phyloP scores from a whole-genome alignment of 192 early-diverging fungal species.

The Gamsiella multidivaricata region DNA sequence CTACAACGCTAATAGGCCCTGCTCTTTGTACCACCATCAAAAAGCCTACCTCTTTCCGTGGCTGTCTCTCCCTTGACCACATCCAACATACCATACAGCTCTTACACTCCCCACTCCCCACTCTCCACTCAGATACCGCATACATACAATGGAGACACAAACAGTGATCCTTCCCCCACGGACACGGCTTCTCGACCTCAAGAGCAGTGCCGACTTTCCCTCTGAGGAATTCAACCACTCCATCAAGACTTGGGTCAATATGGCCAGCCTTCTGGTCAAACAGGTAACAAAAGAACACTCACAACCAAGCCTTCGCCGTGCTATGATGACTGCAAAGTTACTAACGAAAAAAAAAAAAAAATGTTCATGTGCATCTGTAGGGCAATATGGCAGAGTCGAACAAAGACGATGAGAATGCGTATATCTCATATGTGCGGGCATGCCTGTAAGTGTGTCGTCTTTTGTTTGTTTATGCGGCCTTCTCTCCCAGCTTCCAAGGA shows the following conservation, averaged over 20 bases:
- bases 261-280: conserved; percentile 50
- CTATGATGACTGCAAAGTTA: not conserved
- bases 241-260: conserved; percentile 52
- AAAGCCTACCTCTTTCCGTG: not conserved
- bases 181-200: conserved; percentile 21
- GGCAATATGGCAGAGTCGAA: conserved; percentile 38
- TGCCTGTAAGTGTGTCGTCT: conserved; percentile 43
- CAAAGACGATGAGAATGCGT: conserved; percentile 48
- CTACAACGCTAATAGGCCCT: not conserved
- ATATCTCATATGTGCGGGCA: conserved; percentile 45
- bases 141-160: not conserved
- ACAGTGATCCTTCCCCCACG: conserved; percentile 3
- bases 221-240: conserved; percentile 36
- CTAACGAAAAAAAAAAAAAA: not conserved
- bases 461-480: not conserved
- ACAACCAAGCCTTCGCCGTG: not conserved
- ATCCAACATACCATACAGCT: not conserved
- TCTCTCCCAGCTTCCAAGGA: too few relatives aligned
- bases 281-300: conserved; percentile 24
- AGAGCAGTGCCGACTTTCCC: conserved; percentile 40
- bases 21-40: not conserved
- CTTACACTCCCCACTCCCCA: not conserved
- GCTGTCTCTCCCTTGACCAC: not conserved
- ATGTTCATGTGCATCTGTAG: not conserved
- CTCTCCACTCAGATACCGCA: not conserved